Conservation (phyloP, 1,284 basidiomycete species). For the Ustilago lituana region DNA sequence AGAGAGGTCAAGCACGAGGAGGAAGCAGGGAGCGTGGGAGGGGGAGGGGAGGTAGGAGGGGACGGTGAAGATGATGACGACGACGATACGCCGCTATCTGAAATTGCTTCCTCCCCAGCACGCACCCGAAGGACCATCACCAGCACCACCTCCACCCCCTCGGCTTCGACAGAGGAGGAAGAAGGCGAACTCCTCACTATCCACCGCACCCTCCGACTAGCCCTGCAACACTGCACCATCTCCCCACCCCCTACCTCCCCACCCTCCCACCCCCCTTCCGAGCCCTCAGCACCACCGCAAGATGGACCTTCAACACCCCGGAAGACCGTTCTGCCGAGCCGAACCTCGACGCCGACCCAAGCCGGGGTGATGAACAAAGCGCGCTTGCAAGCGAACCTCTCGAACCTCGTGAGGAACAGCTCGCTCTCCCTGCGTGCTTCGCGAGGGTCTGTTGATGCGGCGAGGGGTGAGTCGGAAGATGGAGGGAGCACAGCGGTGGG, state of each 20-base stretch:
- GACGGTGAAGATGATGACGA: slow-evolving; percentile 18
- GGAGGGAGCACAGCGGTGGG: neutral
- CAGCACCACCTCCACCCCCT: too few species aligned
- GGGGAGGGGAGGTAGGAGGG: too few species aligned
- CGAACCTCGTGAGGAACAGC: slow-evolving; percentile 14
- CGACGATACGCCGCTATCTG: slow-evolving; percentile 36
- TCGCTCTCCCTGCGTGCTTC: slow-evolving; percentile 9
- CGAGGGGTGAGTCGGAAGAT: neutral
- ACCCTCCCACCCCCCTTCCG: neutral
- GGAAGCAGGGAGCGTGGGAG: neutral
- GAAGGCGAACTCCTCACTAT: neutral
- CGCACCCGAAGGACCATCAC: neutral
- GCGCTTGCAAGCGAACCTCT: slow-evolving; percentile 26
- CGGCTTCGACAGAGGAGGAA: too few species aligned
- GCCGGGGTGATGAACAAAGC: slow-evolving; percentile 6
- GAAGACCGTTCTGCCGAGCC: neutral
- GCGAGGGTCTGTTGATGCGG: neutral
- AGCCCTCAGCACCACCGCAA: neutral
- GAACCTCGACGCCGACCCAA: slow-evolving; percentile 3
- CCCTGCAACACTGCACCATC: slow-evolving; percentile 26
- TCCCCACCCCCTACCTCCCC: neutral
- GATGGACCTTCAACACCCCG: slow-evolving; percentile 3
- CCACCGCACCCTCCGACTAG: slow-evolving; percentile 3
- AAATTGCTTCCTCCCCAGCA: slow-evolving; percentile 19
- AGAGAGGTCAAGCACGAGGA: neutral